Base-by-base conservation (phyloP, 1,284 basidiomycete genomes). In the Rhodotorula sp. region DNA sequence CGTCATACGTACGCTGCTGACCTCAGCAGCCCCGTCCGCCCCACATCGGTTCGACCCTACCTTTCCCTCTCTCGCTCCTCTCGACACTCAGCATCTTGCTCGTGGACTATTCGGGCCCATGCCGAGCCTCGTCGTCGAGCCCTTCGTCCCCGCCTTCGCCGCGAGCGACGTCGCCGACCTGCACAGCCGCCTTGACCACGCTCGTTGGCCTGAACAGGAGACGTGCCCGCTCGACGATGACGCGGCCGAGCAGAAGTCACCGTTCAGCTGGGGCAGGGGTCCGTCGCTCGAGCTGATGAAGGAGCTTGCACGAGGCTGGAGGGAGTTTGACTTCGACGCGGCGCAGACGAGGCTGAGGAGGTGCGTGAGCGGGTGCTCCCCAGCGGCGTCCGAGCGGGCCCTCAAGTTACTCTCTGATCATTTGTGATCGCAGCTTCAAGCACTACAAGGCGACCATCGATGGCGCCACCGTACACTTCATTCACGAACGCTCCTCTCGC, bases 391-490 rank as follows among this genome's bases (percentile, higher is more conserved):
- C 21, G 25, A 12, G 7, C 19, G 10, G 13, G 19, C 55, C 44
- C 25, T n/a, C n/a, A n/a, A n/a, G n/a, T 53, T 12, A 41, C 49
- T 4, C 8, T 17, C 3, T 7, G 13, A 9, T 34, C 42, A 7
- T 34, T n/a, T 34, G 34, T 2, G 34, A 3, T 34, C 34, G 7
- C 61, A 74, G 73, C 17, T 71, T 71, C 61, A n/a, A 65, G 12
- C 61, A 74, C 67, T 74, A 55, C 67, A 71, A 71, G 48, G 67
- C 75, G 41, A 63, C 57, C 17, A 66, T 77, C 17, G 73, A 72
- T n/a, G 65, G 64, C 25, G 54, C 72, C 13, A 46, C 67, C 9
- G 45, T 77, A 12, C 77, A 78, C 58, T 78, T 73, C 61, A 42
- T 78, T 8, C 76, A 77, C 52, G 58, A 70, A 9, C 54, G 57